Percentiles rank a stretch among this genome's conserved stretches.
phyloP scores from a whole-genome alignment of 1,284 basidiomycete genomes.

The Melampsora abietis-canadensis region DNA sequence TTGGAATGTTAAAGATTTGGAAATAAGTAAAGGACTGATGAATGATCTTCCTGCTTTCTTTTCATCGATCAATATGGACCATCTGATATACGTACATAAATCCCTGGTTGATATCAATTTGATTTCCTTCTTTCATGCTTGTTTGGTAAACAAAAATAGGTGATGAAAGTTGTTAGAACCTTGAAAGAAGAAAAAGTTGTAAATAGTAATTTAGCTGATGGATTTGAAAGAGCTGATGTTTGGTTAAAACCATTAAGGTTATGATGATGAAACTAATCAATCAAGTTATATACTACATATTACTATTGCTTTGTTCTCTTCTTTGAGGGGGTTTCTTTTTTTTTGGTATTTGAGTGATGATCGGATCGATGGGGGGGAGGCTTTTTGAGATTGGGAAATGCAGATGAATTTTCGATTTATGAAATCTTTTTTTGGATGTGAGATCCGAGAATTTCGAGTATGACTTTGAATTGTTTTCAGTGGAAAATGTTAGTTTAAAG shows the following conservation, averaged over 20 bases:
- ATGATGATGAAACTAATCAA: neutral
- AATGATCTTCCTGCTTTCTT: neutral
- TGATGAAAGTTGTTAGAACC: conserved; percentile 80
- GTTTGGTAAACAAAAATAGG: conserved; percentile 57
- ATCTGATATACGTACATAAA: neutral
- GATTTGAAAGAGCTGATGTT: conserved; percentile 88
- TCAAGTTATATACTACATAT: too few relatives aligned
- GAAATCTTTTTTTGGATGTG: too few relatives aligned
- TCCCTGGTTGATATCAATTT: conserved; percentile 14
- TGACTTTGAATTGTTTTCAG: too few relatives aligned
- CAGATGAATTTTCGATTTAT: too few relatives aligned
- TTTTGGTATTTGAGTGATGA: too few relatives aligned
- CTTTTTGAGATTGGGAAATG: too few relatives aligned
- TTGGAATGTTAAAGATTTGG: conserved; percentile 43
- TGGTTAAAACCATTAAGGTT: conserved; percentile 68
- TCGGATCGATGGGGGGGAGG: too few relatives aligned
- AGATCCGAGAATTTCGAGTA: too few relatives aligned
- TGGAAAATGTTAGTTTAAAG: too few relatives aligned
- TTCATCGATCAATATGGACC: conserved; percentile 28
- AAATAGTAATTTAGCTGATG: conserved; percentile 75
- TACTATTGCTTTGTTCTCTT: too few relatives aligned
- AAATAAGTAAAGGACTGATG: neutral
- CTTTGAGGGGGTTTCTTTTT: too few relatives aligned
- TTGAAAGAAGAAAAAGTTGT: conserved; percentile 70
- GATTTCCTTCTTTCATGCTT: neutral